Evolutionary conservation across 1,139 yeast genomes (phyloP), one percentile per base, ranked within the genome.

Genomic region (Spencermartinsiella ligniputridi): DNA sequence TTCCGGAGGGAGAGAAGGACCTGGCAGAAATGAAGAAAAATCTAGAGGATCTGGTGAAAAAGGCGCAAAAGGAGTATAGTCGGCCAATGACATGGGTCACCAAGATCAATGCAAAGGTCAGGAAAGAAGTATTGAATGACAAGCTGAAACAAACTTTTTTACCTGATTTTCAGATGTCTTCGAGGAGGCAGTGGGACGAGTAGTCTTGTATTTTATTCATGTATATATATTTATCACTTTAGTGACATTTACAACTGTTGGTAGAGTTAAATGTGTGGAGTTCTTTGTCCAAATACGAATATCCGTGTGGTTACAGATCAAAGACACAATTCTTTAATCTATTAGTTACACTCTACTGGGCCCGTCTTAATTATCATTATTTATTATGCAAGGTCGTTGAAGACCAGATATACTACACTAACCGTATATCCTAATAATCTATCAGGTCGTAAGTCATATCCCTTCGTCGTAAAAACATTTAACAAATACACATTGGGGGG

Each of bases 1-100:
- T 71, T 3, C 83, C 85, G 0, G 62, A 63, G n/a, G 15, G 5
- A 9, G 15, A 27, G n/a, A 11, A 22, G 0, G 55, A 45, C 20
- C 39, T 40, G 24, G 46, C 39, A 15, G 39, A 39, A 22, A 48
- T 60, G 24, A 50, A 56, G 1, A 50, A 52, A 1, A 76, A 74
- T 16, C 45, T 61, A 39, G 46, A 53, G 1, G 52, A 55, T 19
- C 62, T 76, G 16, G 52, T 63, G n/a, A 33, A 48, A 1, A 57
- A 63, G 22, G 58, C 78, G 2, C 48, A 50, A 13, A 42, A 45
- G 5, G 68, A 73, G 11, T 54, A 41, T 17, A 67, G 72, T 1
- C 58, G 62, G 16, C 46, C 47, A 1, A 40, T 55, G 19, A 44
- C 51, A 4, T 62, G 67, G 67, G 63, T 62, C 1, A 56, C 59